Evolutionary conservation across 441 rosid genomes (phyloP), one percentile per base, ranked within the genome.

Genomic region (Bruguiera hainesii): DNA sequence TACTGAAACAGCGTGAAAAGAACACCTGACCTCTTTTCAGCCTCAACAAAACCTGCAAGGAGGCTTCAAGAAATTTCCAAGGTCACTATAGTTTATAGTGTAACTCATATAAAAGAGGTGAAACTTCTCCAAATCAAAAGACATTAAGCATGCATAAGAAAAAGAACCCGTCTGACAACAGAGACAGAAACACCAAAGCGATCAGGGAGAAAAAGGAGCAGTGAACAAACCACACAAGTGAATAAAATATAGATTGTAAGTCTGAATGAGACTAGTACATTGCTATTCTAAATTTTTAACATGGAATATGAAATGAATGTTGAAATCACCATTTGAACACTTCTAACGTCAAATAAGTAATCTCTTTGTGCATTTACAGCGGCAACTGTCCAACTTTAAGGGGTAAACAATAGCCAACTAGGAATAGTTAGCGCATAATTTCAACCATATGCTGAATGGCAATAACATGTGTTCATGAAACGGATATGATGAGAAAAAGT

Each of bases 21-120:
- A 76, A 88, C 84, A 72, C 90, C 89, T 0, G 84, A 61, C 56
- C 67, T 84, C 84, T 72, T 78, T 57, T 76, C 81, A 73, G 81
- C 71, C 76, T 57, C 87, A 72, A 29, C 62, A 33, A 29, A 81
- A 78, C 87, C 98, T 91, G 88, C 76, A 84, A 80, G 73, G 49
- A 55, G 42, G 61, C 69, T 60, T 74, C 73, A 61, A 67, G 78
- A 69, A 42, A 71, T 62, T 68, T 67, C 69, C 64, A 69, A 80
- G 73, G 68, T 71, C 61, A 66, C 55, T 65, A 70, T 65, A 65
- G 62, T 61, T 46, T 42, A 64, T 67, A 49, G 56, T 19, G 19
- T 16, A 26, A 30, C 49, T 21, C 30, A 4, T 13, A 71, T 30
- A 0, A 23, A 25, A 21, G 18, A 35, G 4, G 55, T 23, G 49